Conservation (phyloP, 768 basidiomycete species). For the Mrakia frigida region DNA sequence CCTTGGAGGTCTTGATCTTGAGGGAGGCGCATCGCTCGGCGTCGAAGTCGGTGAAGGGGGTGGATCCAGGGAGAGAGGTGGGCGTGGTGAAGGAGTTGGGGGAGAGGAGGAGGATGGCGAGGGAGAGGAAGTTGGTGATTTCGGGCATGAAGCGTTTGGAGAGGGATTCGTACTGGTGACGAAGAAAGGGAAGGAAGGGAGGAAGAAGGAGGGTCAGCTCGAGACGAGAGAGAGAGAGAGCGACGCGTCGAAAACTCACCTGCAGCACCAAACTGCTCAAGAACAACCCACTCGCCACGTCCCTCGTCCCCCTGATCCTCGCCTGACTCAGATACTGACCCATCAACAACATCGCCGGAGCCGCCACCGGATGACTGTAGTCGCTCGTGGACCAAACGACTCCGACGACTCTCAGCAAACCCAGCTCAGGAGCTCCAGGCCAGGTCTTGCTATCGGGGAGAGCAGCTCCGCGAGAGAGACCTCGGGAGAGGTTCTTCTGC, state of each 20-base stretch:
- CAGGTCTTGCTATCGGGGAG: constrained; percentile 68
- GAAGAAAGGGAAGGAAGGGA: no score
- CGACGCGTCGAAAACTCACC: constrained; percentile 37
- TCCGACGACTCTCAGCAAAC: constrained; percentile 72
- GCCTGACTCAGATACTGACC: constrained; percentile 83
- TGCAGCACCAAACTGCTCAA: constrained; percentile 67
- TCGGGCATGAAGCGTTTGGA: constrained; percentile 89
- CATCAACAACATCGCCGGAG: constrained; percentile 79
- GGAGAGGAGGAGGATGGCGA: constrained; percentile 64
- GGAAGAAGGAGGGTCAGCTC: neutral
- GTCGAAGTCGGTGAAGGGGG: constrained; percentile 66
- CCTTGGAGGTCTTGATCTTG: constrained; percentile 47
- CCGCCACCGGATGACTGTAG: constrained; percentile 80
- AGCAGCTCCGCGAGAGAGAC: constrained; percentile 64
- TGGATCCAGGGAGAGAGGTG: constrained; percentile 56
- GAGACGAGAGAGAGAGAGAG: neutral
- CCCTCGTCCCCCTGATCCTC: constrained; percentile 65
- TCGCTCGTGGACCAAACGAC: constrained; percentile 90
- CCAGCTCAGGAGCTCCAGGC: constrained; percentile 78
- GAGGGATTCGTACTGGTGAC: constrained; percentile 65
- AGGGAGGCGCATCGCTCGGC: constrained; percentile 50
- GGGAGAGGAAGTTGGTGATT: constrained; percentile 72
- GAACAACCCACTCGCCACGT: constrained; percentile 82
- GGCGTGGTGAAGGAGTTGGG: constrained; percentile 55
- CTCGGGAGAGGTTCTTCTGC: constrained; percentile 87